Conservation (phyloP, 345 rosid species). For the Syzygium aromaticum region DNA sequence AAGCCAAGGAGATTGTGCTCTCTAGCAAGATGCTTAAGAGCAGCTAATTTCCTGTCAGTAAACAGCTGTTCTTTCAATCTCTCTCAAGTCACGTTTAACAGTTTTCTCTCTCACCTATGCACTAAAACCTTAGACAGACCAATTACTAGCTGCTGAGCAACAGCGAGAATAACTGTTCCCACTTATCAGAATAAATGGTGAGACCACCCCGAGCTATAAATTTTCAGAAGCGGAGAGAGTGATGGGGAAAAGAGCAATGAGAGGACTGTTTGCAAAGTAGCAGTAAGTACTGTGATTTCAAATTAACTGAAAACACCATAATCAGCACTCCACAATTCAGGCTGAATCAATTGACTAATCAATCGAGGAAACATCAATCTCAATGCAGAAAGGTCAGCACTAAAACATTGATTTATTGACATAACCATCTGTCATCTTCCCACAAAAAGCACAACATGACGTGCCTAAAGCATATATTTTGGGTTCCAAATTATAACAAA, state of each 20-base stretch:
- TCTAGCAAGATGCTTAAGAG: not conserved
- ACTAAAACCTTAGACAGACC: not conserved
- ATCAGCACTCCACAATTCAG: not conserved
- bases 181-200: not conserved
- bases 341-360: not conserved
- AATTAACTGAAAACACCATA: not conserved
- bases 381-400: not conserved
- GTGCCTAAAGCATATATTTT: not conserved
- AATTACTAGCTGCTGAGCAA: not conserved
- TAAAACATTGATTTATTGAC: not conserved
- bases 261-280: not conserved
- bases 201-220: not conserved
- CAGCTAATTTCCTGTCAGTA: not conserved
- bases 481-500: not conserved
- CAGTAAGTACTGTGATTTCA: not conserved
- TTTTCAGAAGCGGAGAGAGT: not conserved
- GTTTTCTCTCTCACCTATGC: not conserved
- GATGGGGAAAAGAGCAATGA: not conserved
- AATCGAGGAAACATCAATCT: not conserved
- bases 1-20: not conserved
- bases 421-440: not conserved
- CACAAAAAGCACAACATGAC: not conserved
- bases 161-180: not conserved
- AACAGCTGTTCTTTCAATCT: not conserved
- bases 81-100: not conserved